phyloP scores from a whole-genome alignment of 2,329 filamentous ascomycete genomes.

The Lasiodiplodia theobromae region DNA sequence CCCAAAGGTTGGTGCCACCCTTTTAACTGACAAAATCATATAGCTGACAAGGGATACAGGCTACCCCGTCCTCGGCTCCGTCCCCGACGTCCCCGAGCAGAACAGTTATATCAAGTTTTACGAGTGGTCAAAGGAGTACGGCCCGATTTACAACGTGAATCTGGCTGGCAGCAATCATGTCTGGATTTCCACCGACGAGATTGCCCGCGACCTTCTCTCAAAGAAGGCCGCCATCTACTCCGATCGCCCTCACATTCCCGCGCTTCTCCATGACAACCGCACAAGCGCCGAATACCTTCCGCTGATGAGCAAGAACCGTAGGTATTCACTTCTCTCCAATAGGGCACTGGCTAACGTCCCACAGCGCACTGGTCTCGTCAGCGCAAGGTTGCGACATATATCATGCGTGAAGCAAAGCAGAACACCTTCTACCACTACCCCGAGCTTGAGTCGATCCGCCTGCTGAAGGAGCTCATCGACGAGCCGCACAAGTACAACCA shows the following conservation, averaged over 20 bases:
- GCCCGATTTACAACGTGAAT: slow-evolving; percentile 55
- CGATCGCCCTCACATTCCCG: slow-evolving; percentile 54
- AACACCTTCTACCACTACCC: slow-evolving; percentile 52
- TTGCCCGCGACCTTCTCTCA: slow-evolving; percentile 52
- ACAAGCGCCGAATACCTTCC: slow-evolving; percentile 55
- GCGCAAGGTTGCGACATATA: slow-evolving; percentile 54
- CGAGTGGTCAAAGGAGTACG: slow-evolving; percentile 54
- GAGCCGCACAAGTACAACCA: slow-evolving; percentile 53
- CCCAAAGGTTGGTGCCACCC: slow-evolving; percentile 46
- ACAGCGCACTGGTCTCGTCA: slow-evolving; percentile 51
- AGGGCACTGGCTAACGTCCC: slow-evolving; percentile 33
- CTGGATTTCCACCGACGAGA: slow-evolving; percentile 53
- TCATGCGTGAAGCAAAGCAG: slow-evolving; percentile 54
- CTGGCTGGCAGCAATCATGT: slow-evolving; percentile 55
- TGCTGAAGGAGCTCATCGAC: slow-evolving; percentile 53
- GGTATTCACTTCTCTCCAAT: slow-evolving; percentile 17
- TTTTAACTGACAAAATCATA: not conserved
- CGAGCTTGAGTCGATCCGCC: slow-evolving; percentile 53
- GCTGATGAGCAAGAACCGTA: slow-evolving; percentile 53
- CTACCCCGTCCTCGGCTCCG: slow-evolving; percentile 51
- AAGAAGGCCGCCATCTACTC: slow-evolving; percentile 57
- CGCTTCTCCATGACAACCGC: slow-evolving; percentile 53
- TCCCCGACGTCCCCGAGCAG: slow-evolving; percentile 53
- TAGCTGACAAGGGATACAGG: slow-evolving; percentile 38
- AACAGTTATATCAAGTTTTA: slow-evolving; percentile 54